These are phyloP conservation scores for Fagopyrum tataricum DNA, from an alignment of 148 eudicot species.

Conservation along the genomic window DNA sequence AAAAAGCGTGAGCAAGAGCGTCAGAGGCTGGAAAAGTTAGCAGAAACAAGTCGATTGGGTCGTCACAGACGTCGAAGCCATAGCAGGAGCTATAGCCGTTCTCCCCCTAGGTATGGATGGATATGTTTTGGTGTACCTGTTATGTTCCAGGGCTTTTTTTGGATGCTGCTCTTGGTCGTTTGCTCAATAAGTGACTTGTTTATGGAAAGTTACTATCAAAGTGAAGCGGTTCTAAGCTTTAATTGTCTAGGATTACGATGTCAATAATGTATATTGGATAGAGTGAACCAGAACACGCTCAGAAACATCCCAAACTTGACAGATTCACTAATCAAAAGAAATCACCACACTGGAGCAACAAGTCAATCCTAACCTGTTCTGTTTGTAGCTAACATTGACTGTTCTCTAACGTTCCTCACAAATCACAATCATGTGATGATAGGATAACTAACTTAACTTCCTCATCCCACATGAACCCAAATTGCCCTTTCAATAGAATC, in stretches of 20 bases:
- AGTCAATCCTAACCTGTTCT: too few species aligned
- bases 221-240: background rate
- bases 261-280: too few species aligned
- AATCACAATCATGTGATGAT: too few species aligned
- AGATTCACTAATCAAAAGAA: too few species aligned
- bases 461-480: too few species aligned
- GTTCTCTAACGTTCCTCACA: too few species aligned
- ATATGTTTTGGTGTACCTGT: background rate
- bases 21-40: slow-evolving; percentile 81
- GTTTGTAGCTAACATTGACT: too few species aligned
- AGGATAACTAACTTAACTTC: too few species aligned
- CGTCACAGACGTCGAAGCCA: slow-evolving; percentile 68
- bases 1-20: slow-evolving; percentile 94
- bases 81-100: slow-evolving; percentile 80
- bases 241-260: background rate
- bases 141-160: background rate
- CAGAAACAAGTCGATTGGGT: slow-evolving; percentile 78
- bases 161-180: background rate
- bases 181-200: background rate
- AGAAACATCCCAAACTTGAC: too few species aligned
- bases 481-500: too few species aligned
- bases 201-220: background rate
- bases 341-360: too few species aligned
- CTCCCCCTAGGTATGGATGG: slow-evolving; percentile 63
- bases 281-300: too few species aligned